Evolutionary conservation across 768 basidiomycete species (phyloP).

Genomic region (Tubosaeta brunneosetosa): DNA sequence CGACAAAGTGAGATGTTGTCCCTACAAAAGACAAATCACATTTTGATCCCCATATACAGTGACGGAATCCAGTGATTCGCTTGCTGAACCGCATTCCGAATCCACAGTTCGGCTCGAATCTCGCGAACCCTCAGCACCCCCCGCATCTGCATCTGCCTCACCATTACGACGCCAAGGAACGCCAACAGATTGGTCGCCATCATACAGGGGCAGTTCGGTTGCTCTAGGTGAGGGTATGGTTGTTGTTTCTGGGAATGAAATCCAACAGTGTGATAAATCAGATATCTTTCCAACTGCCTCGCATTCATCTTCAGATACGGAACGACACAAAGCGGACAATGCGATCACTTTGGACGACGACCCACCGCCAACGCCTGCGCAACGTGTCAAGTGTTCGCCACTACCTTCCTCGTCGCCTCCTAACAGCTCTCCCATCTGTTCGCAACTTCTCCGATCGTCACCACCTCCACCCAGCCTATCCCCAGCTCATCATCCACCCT

Average conservation of each 20-base stretch:
- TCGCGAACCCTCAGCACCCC: background rate
- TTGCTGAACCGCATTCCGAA: background rate
- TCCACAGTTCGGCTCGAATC: background rate
- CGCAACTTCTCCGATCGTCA: constrained; percentile 6
- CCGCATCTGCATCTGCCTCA: constrained; percentile 2
- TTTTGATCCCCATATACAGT: constrained; percentile 2
- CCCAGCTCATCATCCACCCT: constrained; percentile 1
- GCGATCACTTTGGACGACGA: constrained; percentile 3
- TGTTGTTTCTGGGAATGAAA: background rate
- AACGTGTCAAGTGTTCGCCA: constrained; percentile 13
- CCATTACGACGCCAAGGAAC: constrained; percentile 18
- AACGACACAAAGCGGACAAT: constrained; percentile 7
- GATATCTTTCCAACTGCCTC: background rate
- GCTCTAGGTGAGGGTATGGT: background rate
- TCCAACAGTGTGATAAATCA: constrained; percentile 1
- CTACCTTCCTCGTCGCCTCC: constrained; percentile 4
- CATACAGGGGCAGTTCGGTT: constrained; percentile 18
- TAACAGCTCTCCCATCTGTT: constrained; percentile 10
- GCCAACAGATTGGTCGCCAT: constrained; percentile 31
- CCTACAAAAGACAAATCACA: background rate
- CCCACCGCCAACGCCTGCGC: constrained; percentile 28
- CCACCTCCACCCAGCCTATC: constrained; percentile 14
- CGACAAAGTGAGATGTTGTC: constrained; percentile 8
- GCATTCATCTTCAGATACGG: constrained; percentile 8
- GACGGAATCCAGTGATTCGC: background rate